Evolutionary conservation across 2,329 filamentous ascomycete genomes (phyloP).

Genomic region (Podosphaera leucotricha): DNA sequence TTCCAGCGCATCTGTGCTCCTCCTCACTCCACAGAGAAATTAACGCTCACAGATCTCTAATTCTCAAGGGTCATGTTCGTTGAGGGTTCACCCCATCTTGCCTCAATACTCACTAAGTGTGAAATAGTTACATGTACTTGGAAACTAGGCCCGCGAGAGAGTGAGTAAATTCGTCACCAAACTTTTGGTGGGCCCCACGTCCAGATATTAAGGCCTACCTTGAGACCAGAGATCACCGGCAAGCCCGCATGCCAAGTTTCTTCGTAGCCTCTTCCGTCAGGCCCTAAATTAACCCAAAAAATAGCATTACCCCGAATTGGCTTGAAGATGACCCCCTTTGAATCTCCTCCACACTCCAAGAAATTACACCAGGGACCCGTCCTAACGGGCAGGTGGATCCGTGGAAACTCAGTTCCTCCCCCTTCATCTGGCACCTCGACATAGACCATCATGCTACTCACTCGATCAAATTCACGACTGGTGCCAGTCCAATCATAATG

Average conservation of each 20-base stretch:
- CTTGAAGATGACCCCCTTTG: slow-evolving; percentile 29
- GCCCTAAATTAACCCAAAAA: slow-evolving; percentile 35
- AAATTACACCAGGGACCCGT: slow-evolving; percentile 29
- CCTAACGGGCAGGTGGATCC: slow-evolving; percentile 19
- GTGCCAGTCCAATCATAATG: slow-evolving; percentile 34
- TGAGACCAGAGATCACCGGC: slow-evolving; percentile 29
- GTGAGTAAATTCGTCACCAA: too few relatives aligned
- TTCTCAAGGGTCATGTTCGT: too few relatives aligned
- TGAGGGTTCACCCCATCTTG: too few relatives aligned
- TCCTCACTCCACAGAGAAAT: too few relatives aligned
- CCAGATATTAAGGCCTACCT: slow-evolving; percentile 42
- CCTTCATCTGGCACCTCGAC: slow-evolving; percentile 27
- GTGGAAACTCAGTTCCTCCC: slow-evolving; percentile 36
- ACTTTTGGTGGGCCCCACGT: slow-evolving; percentile 23
- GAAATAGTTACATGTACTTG: too few relatives aligned
- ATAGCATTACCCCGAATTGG: slow-evolving; percentile 33
- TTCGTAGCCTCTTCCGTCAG: slow-evolving; percentile 29
- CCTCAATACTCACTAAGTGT: too few relatives aligned
- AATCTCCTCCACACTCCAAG: slow-evolving; percentile 23
- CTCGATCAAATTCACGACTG: slow-evolving; percentile 18
- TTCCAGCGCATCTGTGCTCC: too few relatives aligned
- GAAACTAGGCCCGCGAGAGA: too few relatives aligned
- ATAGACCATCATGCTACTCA: slow-evolving; percentile 40
- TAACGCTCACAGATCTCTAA: too few relatives aligned
- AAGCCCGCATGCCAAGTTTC: slow-evolving; percentile 38